A percentile compares a stretch with the other conserved stretches of the same genome.
Evolutionary conservation across 2,329 filamentous ascomycete species (phyloP).

Genomic region (Cercospora brassicicola): DNA sequence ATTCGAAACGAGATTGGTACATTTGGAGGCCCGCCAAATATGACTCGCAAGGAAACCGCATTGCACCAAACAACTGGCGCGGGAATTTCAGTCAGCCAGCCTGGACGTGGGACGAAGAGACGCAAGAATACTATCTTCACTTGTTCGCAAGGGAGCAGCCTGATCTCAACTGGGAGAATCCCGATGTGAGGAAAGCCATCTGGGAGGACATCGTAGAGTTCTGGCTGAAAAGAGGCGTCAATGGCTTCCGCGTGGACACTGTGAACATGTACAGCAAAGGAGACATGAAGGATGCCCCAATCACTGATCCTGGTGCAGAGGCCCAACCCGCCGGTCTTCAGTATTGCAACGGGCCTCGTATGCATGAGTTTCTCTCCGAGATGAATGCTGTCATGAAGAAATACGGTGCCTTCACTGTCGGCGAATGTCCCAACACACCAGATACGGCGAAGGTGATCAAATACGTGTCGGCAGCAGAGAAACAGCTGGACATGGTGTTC

Average conservation of each 20-base stretch:
- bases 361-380: constrained; percentile 13
- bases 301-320: constrained; percentile 35
- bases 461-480: constrained; percentile 53
- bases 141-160: constrained; percentile 50
- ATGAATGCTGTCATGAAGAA: constrained; percentile 42
- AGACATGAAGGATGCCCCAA: constrained; percentile 44
- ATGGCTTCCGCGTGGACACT: constrained; percentile 51
- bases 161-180: constrained; percentile 52
- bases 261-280: constrained; percentile 51
- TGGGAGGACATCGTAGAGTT: constrained; percentile 47
- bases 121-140: constrained; percentile 50
- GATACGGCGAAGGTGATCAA: constrained; percentile 34
- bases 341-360: constrained; percentile 14
- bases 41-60: constrained; percentile 53
- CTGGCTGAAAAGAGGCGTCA: constrained; percentile 46
- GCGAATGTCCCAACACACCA: constrained; percentile 50
- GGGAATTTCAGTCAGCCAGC: constrained; percentile 41
- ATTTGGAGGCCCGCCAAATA: constrained; percentile 63
- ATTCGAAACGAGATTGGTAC: constrained; percentile 61
- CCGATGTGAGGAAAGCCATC: constrained; percentile 45
- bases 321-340: constrained; percentile 6
- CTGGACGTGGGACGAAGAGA: constrained; percentile 49
- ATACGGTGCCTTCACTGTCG: constrained; percentile 53
- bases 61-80: constrained; percentile 59
- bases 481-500: constrained; percentile 69